phyloP scores from a whole-genome alignment of 2,329 filamentous ascomycete species.

The Aspergillus tubingensis region DNA sequence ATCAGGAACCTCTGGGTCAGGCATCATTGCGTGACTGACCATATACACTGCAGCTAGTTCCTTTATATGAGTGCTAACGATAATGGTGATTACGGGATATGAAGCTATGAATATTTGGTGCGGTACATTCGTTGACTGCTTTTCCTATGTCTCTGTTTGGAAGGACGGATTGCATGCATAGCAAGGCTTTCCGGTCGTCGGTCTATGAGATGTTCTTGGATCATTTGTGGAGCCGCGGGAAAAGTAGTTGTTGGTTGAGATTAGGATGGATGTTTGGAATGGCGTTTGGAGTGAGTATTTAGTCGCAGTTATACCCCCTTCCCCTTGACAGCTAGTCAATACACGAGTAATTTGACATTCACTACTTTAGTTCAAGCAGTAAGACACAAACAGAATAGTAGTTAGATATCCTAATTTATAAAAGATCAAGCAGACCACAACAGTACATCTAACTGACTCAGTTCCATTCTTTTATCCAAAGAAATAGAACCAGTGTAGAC shows the following conservation, averaged over 20 bases:
- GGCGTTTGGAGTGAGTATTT: background rate
- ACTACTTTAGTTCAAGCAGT: too few species aligned
- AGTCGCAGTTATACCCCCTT: background rate
- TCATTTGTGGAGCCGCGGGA: background rate
- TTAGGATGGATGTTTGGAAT: background rate
- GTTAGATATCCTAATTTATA: too few species aligned
- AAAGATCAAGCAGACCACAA: too few species aligned
- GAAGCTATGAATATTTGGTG: background rate
- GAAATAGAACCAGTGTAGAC: too few species aligned
- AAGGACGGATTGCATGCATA: background rate
- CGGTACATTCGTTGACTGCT: background rate
- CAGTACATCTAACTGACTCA: too few species aligned
- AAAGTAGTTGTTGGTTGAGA: background rate
- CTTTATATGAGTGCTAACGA: background rate
- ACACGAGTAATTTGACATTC: background rate
- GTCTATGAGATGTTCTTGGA: background rate
- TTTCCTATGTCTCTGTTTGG: background rate
- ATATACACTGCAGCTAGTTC: background rate
- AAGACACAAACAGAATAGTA: too few species aligned
- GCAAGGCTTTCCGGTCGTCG: background rate
- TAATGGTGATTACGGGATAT: background rate
- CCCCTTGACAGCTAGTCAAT: background rate
- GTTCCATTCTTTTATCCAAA: too few species aligned
- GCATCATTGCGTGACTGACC: slow-evolving; percentile 36
- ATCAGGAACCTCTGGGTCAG: slow-evolving; percentile 38